These are phyloP conservation scores for Phytophthora fragariaefolia DNA, from an alignment of 352 stramenopile species.

Conservation along the genomic window DNA sequence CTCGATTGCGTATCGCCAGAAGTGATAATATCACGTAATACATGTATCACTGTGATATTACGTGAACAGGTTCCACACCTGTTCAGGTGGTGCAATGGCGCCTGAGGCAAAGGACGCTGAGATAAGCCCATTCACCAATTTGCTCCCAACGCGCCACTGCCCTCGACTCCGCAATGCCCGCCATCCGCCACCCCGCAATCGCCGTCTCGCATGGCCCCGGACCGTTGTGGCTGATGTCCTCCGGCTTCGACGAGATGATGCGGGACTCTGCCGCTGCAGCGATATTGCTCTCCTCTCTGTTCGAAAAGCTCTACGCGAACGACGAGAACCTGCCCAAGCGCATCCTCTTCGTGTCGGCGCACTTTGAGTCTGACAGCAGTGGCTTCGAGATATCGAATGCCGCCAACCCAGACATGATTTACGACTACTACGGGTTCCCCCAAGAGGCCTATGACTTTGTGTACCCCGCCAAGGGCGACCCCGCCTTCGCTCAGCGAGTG, in stretches of 20 bases:
- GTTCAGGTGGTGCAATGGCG: slow-evolving; percentile 12
- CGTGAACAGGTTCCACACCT: slow-evolving; percentile 26
- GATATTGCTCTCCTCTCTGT: not conserved
- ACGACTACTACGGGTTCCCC: not conserved
- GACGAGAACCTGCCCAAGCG: not conserved
- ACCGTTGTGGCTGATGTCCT: not conserved
- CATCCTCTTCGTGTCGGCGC: not conserved
- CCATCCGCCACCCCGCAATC: not conserved
- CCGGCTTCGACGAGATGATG: not conserved
- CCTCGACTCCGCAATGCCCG: not conserved
- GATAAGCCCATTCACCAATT: not conserved
- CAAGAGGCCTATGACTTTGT: not conserved
- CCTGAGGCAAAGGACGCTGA: not conserved
- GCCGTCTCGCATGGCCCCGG: not conserved
- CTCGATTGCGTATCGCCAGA: slow-evolving; percentile 21
- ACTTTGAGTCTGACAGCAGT: not conserved
- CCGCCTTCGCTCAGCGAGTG: not conserved
- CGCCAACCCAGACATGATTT: not conserved
- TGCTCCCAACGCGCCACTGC: not conserved
- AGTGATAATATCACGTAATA: too few species aligned
- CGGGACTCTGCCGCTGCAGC: not conserved
- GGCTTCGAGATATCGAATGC: not conserved
- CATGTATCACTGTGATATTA: too few species aligned
- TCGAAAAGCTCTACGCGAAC: not conserved
- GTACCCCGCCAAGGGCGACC: not conserved